Percentiles rank a stretch among this genome's conserved stretches.
Conservation (phyloP, 2,329 filamentous ascomycete genomes). For the Zasmidium citrigriseum region DNA sequence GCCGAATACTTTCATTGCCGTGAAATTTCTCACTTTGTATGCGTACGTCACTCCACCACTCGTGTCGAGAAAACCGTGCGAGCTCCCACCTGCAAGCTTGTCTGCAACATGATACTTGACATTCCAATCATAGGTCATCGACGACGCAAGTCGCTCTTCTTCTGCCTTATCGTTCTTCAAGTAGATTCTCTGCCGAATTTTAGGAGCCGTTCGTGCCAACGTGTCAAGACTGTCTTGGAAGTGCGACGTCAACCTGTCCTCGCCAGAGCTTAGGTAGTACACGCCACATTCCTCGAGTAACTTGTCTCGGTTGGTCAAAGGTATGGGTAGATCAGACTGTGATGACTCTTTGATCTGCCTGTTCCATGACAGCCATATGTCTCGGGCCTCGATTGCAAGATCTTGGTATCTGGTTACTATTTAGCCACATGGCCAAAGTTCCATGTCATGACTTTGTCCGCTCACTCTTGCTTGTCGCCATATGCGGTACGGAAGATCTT, state of each 20-base stretch:
- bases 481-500: conserved; percentile 25
- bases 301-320: neutral
- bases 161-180: neutral
- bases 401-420: conserved; percentile 21
- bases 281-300: neutral
- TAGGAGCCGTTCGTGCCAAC: conserved; percentile 5
- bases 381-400: conserved; percentile 18
- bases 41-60: neutral
- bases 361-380: conserved; percentile 36
- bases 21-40: neutral
- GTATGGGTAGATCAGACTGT: neutral
- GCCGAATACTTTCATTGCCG: neutral
- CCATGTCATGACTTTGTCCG: neutral
- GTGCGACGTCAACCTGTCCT: neutral
- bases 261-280: neutral
- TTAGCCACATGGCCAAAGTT: neutral
- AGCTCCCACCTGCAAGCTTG: neutral
- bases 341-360: conserved; percentile 9
- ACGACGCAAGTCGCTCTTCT: neutral
- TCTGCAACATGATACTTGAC: neutral
- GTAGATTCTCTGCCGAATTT: conserved; percentile 5
- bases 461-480: conserved; percentile 6
- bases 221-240: conserved; percentile 2
- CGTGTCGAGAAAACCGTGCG: neutral
- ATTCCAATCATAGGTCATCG: neutral